A percentile compares a stretch with the other conserved stretches of the same genome.
Conservation (phyloP, 2,329 filamentous ascomycete genomes). For the Teratosphaeria nubilosa region DNA sequence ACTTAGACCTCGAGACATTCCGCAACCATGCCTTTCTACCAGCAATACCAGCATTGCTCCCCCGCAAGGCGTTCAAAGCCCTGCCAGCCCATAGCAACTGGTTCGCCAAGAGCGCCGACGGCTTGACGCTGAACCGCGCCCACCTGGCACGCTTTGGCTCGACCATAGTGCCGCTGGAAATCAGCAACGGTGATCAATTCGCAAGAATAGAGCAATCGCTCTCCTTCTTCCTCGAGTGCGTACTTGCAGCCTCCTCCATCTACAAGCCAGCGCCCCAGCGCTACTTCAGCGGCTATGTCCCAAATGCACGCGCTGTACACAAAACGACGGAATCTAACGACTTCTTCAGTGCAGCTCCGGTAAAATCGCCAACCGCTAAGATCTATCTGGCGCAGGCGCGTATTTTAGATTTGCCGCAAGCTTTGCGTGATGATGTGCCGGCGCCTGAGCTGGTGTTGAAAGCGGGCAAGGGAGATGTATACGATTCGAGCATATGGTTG, state of each 20-base stretch:
- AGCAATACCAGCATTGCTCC: constrained; percentile 44
- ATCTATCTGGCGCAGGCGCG: constrained; percentile 82
- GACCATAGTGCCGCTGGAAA: constrained; percentile 49
- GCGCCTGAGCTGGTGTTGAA: constrained; percentile 52
- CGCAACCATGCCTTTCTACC: constrained; percentile 43
- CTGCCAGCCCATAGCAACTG: constrained; percentile 50
- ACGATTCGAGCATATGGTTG: constrained; percentile 78
- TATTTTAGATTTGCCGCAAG: constrained; percentile 55
- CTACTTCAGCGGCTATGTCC: constrained; percentile 21
- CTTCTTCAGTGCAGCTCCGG: constrained; percentile 22
- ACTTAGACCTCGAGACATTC: constrained; percentile 35
- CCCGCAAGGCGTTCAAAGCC: constrained; percentile 30
- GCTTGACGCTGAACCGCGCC: constrained; percentile 21
- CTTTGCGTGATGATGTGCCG: constrained; percentile 56
- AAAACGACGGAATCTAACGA: constrained; percentile 15
- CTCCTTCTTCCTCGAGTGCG: constrained; percentile 52
- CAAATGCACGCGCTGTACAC: constrained; percentile 15
- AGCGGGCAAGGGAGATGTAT: constrained; percentile 72
- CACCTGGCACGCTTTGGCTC: constrained; percentile 39
- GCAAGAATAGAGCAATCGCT: constrained; percentile 53
- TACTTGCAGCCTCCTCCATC: constrained; percentile 15
- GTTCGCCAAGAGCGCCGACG: constrained; percentile 38
- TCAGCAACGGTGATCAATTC: constrained; percentile 42
- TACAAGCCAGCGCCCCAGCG: constrained; percentile 9
- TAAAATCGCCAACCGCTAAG: constrained; percentile 18